Conservation (phyloP, 305 asterid species). For the Vinca major region DNA sequence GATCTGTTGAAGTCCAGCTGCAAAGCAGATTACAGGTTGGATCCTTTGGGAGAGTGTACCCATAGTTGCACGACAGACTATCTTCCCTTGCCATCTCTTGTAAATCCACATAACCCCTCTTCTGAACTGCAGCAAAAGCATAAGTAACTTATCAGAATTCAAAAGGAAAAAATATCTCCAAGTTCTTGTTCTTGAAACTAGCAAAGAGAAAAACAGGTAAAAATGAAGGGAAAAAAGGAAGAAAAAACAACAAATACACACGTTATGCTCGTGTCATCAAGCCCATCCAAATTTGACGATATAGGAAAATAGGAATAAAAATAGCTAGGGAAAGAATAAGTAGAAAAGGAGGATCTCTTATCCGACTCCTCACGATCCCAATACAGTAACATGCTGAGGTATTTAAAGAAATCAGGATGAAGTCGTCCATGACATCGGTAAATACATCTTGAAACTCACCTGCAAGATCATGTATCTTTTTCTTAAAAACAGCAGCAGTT, state of each 20-base stretch:
- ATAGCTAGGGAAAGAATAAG: neutral
- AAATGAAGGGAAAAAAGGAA: neutral
- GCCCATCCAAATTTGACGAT: neutral
- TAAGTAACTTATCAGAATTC: conserved; percentile 13
- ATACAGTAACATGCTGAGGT: neutral
- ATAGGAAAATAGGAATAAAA: neutral
- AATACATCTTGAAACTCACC: conserved; percentile 30
- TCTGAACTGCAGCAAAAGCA: conserved; percentile 59
- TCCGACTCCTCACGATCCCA: neutral
- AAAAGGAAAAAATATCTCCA: conserved; percentile 8
- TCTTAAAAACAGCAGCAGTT: conserved; percentile 86
- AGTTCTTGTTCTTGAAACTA: neutral
- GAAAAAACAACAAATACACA: neutral
- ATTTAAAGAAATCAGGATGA: neutral
- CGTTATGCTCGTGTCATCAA: neutral
- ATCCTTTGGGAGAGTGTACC: conserved; percentile 87
- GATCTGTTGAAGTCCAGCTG: conserved; percentile 85
- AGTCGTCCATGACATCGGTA: neutral
- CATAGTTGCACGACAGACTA: conserved; percentile 55
- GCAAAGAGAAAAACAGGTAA: neutral
- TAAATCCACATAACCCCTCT: conserved; percentile 88
- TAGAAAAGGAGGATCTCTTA: conserved; percentile 8
- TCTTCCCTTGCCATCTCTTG: conserved; percentile 81
- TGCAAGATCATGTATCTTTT: conserved; percentile 84
- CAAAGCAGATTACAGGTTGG: conserved; percentile 62